phyloP scores from a whole-genome alignment of 2,329 filamentous ascomycete species.

The Aspergillus sp. region DNA sequence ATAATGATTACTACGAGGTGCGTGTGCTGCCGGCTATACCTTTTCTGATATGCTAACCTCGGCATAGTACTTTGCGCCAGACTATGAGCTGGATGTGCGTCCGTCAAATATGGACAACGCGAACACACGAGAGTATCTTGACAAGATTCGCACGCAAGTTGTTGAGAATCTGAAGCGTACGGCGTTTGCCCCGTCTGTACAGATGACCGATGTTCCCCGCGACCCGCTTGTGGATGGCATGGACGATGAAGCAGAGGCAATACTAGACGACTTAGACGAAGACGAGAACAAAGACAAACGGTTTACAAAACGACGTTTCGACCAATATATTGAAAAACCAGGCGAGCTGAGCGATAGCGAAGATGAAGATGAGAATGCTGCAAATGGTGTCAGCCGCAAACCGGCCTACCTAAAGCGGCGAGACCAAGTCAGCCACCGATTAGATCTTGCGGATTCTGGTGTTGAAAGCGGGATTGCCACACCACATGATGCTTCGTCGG shows the following conservation, averaged over 20 bases:
- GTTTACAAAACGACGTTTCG: slow-evolving; percentile 79
- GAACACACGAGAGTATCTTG: slow-evolving; percentile 69
- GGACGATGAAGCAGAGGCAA: slow-evolving; percentile 68
- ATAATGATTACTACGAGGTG: slow-evolving; percentile 91
- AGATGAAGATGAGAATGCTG: slow-evolving; percentile 74
- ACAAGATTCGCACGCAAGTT: slow-evolving; percentile 69
- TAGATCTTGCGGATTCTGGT: slow-evolving; percentile 59
- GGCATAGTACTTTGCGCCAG: slow-evolving; percentile 68
- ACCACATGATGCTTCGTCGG: slow-evolving; percentile 48
- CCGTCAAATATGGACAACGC: slow-evolving; percentile 75
- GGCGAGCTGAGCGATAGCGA: slow-evolving; percentile 88
- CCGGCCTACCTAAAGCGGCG: slow-evolving; percentile 53
- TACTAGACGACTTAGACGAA: slow-evolving; percentile 73
- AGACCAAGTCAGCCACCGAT: slow-evolving; percentile 65
- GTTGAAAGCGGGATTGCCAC: slow-evolving; percentile 57
- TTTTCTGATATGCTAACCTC: slow-evolving; percentile 28
- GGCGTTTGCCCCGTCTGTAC: slow-evolving; percentile 65
- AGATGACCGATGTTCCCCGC: slow-evolving; percentile 67
- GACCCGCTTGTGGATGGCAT: slow-evolving; percentile 58
- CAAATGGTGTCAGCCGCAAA: slow-evolving; percentile 71
- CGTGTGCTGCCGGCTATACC: slow-evolving; percentile 18
- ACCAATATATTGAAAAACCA: slow-evolving; percentile 74
- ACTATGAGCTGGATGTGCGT: slow-evolving; percentile 71
- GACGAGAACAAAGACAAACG: slow-evolving; percentile 85
- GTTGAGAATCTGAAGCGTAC: slow-evolving; percentile 70